Evolutionary conservation across 2,329 filamentous ascomycete genomes (phyloP).

Genomic region (Pseudogymnoascus sp.): DNA sequence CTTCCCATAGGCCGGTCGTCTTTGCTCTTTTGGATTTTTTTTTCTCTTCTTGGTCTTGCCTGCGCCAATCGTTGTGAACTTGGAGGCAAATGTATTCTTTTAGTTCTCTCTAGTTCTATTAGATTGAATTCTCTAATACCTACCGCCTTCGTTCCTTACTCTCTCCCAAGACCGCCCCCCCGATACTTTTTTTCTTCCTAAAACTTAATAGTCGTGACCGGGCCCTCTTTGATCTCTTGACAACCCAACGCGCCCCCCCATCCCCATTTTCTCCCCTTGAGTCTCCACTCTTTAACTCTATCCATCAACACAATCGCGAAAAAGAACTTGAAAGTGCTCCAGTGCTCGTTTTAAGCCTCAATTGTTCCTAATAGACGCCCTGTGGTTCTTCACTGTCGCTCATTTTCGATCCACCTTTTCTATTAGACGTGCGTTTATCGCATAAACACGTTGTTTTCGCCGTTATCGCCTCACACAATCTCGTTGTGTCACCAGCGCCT

Average conservation of each 20-base stretch:
- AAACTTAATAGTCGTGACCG: slow-evolving; percentile 8
- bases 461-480: slow-evolving; percentile 9
- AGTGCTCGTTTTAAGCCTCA: slow-evolving; percentile 8
- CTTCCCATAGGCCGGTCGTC: neutral
- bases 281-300: slow-evolving; percentile 9
- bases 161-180: neutral
- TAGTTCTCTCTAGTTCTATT: slow-evolving; percentile 7
- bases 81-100: neutral
- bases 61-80: neutral
- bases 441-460: slow-evolving; percentile 9
- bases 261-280: slow-evolving; percentile 7
- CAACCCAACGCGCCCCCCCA: slow-evolving; percentile 6
- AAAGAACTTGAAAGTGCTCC: slow-evolving; percentile 8
- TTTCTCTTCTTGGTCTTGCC: neutral
- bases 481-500: neutral
- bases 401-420: slow-evolving; percentile 5
- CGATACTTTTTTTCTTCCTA: neutral
- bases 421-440: slow-evolving; percentile 3
- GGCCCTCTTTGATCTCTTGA: slow-evolving; percentile 9
- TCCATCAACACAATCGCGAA: slow-evolving; percentile 10
- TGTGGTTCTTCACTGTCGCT: slow-evolving; percentile 9
- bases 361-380: neutral
- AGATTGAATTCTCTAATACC: neutral
- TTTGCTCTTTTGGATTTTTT: neutral
- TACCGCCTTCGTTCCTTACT: neutral